Conservation (phyloP, 2,329 filamentous ascomycete genomes). For the Sporothrix euskadiensis region DNA sequence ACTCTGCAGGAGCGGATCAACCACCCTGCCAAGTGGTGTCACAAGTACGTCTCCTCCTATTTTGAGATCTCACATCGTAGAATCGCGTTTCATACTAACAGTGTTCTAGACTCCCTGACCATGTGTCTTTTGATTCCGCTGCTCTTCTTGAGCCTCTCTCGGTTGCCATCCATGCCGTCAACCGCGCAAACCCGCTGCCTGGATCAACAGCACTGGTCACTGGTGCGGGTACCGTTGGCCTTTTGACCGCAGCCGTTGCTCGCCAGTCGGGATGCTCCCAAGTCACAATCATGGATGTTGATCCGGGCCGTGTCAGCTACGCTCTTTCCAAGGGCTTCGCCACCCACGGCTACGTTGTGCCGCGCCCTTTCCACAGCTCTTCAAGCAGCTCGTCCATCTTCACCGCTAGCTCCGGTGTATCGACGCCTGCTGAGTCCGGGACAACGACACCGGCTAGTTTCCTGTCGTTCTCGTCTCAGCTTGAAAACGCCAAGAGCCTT, state of each 20-base stretch:
- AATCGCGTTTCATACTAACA: background rate
- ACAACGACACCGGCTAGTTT: slow-evolving; percentile 49
- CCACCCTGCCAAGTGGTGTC: slow-evolving; percentile 62
- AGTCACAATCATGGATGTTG: slow-evolving; percentile 63
- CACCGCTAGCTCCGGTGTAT: slow-evolving; percentile 50
- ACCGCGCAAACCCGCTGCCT: slow-evolving; percentile 53
- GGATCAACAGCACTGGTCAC: slow-evolving; percentile 62
- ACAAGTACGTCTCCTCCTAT: slow-evolving; percentile 51
- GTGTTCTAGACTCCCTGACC: slow-evolving; percentile 54
- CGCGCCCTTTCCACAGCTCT: slow-evolving; percentile 46
- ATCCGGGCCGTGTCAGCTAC: slow-evolving; percentile 60
- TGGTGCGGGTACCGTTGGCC: slow-evolving; percentile 64
- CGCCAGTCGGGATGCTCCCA: slow-evolving; percentile 59
- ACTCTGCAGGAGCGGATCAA: slow-evolving; percentile 64
- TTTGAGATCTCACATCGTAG: background rate
- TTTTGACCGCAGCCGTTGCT: slow-evolving; percentile 64
- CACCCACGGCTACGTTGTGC: slow-evolving; percentile 59
- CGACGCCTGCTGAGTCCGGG: slow-evolving; percentile 48
- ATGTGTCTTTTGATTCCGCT: slow-evolving; percentile 59
- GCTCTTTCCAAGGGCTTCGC: slow-evolving; percentile 60
- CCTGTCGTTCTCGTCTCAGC: slow-evolving; percentile 50
- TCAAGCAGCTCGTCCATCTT: slow-evolving; percentile 49
- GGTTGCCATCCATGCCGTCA: slow-evolving; percentile 62
- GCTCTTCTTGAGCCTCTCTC: slow-evolving; percentile 63
- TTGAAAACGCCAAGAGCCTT: slow-evolving; percentile 53